Percentiles rank a stretch among this genome's conserved stretches.
These are phyloP conservation scores for Canavalia ensiformis DNA, from an alignment of 306 rosid genomes.

Conservation along the genomic window DNA sequence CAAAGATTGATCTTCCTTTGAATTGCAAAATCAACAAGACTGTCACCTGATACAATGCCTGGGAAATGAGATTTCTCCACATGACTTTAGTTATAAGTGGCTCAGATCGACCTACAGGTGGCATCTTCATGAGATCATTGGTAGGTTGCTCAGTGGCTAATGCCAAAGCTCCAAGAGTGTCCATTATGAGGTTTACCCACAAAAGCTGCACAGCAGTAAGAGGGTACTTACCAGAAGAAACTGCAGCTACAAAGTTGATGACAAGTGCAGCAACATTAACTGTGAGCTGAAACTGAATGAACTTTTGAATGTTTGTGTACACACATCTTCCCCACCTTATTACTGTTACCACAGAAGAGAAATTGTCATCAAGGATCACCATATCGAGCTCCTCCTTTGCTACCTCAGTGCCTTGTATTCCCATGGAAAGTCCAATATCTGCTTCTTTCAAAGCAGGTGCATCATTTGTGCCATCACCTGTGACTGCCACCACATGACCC, in stretches of 20 bases:
- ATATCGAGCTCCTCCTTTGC: constrained; percentile 35
- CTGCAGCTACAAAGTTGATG: constrained; percentile 25
- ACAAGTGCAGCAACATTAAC: constrained; percentile 25
- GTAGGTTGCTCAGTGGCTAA: constrained; percentile 29
- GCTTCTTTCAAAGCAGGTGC: constrained; percentile 24
- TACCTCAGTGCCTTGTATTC: constrained; percentile 26
- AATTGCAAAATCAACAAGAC: neutral
- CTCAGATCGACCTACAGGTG: constrained; percentile 5
- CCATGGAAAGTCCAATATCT: constrained; percentile 28
- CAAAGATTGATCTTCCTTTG: constrained; percentile 33
- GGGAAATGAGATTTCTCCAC: constrained; percentile 32
- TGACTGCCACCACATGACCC: constrained; percentile 31
- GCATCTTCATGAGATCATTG: constrained; percentile 21
- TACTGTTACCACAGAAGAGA: constrained; percentile 20
- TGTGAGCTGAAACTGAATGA: constrained; percentile 38
- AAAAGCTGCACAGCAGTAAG: constrained; percentile 19
- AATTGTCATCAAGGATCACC: constrained; percentile 32
- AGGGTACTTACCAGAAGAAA: constrained; percentile 27
- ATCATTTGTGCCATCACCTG: constrained; percentile 27
- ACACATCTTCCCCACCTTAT: constrained; percentile 7
- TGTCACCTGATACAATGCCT: constrained; percentile 11
- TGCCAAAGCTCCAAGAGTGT: constrained; percentile 24
- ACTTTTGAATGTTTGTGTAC: constrained; percentile 16
- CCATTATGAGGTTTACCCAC: constrained; percentile 32
- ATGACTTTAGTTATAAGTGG: constrained; percentile 19